Percentiles rank a stretch among this genome's conserved stretches.
Evolutionary conservation across 2,329 filamentous ascomycete genomes (phyloP).

Genomic region (Simplicillium sp.): DNA sequence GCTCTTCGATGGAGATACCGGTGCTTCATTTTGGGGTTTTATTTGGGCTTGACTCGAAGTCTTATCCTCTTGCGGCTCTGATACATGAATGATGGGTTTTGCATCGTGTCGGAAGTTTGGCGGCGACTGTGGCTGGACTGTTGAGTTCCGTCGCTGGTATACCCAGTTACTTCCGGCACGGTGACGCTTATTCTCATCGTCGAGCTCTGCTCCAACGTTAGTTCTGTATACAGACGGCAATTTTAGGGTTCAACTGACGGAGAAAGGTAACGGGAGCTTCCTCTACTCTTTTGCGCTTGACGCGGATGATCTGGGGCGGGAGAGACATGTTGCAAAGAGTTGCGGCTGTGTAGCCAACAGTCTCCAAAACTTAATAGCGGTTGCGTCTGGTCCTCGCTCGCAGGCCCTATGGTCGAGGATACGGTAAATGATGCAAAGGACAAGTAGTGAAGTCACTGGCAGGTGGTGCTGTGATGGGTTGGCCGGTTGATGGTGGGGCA

Average conservation of each 20-base stretch:
- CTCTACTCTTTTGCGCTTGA: conserved; percentile 51
- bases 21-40: background rate
- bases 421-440: no score
- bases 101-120: conserved; percentile 10
- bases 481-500: background rate
- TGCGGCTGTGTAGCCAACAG: background rate
- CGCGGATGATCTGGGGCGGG: conserved; percentile 48
- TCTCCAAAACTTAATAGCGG: background rate
- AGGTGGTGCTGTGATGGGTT: background rate
- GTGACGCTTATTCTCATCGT: conserved; percentile 42
- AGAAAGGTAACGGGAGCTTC: conserved; percentile 46
- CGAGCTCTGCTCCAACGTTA: conserved; percentile 32
- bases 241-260: conserved; percentile 27
- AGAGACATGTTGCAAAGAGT: conserved; percentile 34
- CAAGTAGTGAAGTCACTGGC: no score
- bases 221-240: conserved; percentile 6
- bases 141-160: conserved; percentile 42
- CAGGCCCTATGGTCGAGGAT: no score
- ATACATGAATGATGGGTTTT: conserved; percentile 37
- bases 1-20: background rate
- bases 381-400: no score
- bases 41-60: conserved; percentile 7
- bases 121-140: conserved; percentile 14
- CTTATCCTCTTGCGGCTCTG: background rate
- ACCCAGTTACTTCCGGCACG: conserved; percentile 41